Evolutionary conservation across 306 rosid genomes (phyloP), one percentile per base, ranked within the genome.

Genomic region (Dalbergia cultrata): DNA sequence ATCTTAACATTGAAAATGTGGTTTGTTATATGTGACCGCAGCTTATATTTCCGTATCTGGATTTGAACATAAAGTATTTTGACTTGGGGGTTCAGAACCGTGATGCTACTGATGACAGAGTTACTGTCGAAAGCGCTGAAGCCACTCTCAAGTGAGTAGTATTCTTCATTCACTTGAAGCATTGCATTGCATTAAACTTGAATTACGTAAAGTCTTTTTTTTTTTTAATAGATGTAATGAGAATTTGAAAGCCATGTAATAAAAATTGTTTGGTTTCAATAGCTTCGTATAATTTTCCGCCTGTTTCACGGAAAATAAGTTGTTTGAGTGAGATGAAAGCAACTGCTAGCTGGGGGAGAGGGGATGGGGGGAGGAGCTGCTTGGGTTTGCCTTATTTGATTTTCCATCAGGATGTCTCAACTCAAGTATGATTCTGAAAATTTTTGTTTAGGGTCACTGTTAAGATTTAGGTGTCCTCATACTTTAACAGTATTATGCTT

Each of bases 121-220:
- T 95, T 79, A 95, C 99, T 0, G 87, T 90, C 6, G 99, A 95
- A 81, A 92, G 98, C 70, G 98, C 97, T 13, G 96, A 91, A 86
- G 99, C 98, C 44, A 49, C 99, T 83, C 93, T 93, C 54, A 92
- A 90, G 97, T 93, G 34, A 87, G 98, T 87, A 86, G 98, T 87
- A 14, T 14, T 65, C 45, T 73, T 75, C 43, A 8, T 37, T 81
- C 19, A 58, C 18, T 8, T 14, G 31, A 26, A 26, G 31, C 31
- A 2, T 26, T 26, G 31, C 31, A 26, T 22, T 13, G 67, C 67
- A 63, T 43, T 53, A 1, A 44, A 13, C 31, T 58, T 37, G 22
- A 67, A 52, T n/a, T n/a, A n/a, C n/a, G n/a, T n/a, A n/a, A n/a
- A n/a, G n/a, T n/a, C n/a, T n/a, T n/a, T n/a, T n/a, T n/a, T n/a